These are phyloP conservation scores for Obelidium mucronatum DNA, from an alignment of 192 early-diverging fungal species.

Conservation along the genomic window DNA sequence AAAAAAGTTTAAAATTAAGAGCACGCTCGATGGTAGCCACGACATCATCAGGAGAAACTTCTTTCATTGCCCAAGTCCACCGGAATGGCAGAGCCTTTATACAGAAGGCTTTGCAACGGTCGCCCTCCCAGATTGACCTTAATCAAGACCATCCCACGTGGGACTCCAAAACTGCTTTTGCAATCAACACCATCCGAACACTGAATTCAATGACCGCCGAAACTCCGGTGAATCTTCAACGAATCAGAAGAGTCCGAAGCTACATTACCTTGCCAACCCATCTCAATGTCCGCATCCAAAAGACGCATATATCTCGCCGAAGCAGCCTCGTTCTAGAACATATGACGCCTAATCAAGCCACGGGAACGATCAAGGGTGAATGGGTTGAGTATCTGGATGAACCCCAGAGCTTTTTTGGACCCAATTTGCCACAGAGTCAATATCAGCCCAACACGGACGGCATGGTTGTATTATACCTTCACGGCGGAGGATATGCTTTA, in stretches of 20 bases:
- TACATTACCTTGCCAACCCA: conserved; percentile 28
- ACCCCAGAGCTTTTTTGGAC: conserved; percentile 6
- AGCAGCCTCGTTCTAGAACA: conserved; percentile 25
- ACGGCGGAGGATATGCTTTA: conserved; percentile 36
- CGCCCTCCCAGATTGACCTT: no score
- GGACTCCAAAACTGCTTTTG: conserved; percentile 18
- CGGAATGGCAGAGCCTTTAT: no score
- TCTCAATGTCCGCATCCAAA: conserved; percentile 11
- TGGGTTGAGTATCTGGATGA: conserved; percentile 33
- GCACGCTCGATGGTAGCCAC: no score
- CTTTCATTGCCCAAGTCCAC: no score
- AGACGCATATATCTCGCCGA: conserved; percentile 1
- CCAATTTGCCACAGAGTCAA: neutral
- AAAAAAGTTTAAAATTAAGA: no score
- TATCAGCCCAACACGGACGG: neutral
- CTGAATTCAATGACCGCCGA: conserved; percentile 12
- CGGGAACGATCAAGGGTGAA: conserved; percentile 37
- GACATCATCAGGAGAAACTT: no score
- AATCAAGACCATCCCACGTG: conserved; percentile 33
- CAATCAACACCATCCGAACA: conserved; percentile 25
- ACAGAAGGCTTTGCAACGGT: no score
- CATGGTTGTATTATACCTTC: conserved; percentile 37
- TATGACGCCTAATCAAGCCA: conserved; percentile 32
- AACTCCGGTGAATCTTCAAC: conserved; percentile 14
- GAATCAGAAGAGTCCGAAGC: conserved; percentile 13